Conservation (phyloP, 1,284 basidiomycete genomes). For the Anthracocystis panici-leucophaei region DNA sequence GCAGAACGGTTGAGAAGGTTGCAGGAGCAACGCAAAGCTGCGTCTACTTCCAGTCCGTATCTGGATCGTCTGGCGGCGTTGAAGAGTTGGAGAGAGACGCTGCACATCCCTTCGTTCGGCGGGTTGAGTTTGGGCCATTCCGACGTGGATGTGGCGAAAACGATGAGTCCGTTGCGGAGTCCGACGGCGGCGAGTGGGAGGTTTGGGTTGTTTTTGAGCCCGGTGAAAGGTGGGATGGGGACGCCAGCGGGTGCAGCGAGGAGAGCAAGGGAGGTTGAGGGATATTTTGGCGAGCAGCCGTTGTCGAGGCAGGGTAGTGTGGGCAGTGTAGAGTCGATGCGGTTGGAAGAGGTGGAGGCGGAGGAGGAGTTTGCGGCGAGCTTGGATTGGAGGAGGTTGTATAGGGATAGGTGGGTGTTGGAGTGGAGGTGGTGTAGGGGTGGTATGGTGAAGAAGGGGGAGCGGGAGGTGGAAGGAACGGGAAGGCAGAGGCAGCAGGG, state of each 20-base stretch:
- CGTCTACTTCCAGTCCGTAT: constrained; percentile 21
- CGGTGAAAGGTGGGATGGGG: constrained; percentile 14
- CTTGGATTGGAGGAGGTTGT: constrained; percentile 43
- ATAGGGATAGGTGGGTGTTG: constrained; percentile 31
- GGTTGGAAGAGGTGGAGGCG: constrained; percentile 26
- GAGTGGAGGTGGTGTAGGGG: constrained; percentile 44
- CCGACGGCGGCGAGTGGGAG: constrained; percentile 35
- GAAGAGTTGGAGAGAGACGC: constrained; percentile 46
- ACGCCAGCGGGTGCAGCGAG: constrained; percentile 39
- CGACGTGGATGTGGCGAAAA: constrained; percentile 22
- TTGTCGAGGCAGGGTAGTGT: constrained; percentile 26
- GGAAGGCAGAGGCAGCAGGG: background rate
- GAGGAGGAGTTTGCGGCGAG: constrained; percentile 43
- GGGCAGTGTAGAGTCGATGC: constrained; percentile 16
- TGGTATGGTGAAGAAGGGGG: constrained; percentile 1
- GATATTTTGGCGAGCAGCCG: constrained; percentile 12
- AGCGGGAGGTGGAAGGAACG: background rate
- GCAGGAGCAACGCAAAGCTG: constrained; percentile 18
- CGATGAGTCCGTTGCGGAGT: constrained; percentile 39
- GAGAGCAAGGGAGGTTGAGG: constrained; percentile 31
- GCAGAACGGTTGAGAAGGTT: constrained; percentile 19
- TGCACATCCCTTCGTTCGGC: constrained; percentile 47
- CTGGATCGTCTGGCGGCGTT: constrained; percentile 29
- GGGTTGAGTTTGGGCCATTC: constrained; percentile 13
- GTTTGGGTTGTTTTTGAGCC: constrained; percentile 47